Percentiles rank a stretch among this genome's conserved stretches.
These are phyloP conservation scores for Gastrolobium villosum DNA, from an alignment of 306 rosid species.

Conservation along the genomic window DNA sequence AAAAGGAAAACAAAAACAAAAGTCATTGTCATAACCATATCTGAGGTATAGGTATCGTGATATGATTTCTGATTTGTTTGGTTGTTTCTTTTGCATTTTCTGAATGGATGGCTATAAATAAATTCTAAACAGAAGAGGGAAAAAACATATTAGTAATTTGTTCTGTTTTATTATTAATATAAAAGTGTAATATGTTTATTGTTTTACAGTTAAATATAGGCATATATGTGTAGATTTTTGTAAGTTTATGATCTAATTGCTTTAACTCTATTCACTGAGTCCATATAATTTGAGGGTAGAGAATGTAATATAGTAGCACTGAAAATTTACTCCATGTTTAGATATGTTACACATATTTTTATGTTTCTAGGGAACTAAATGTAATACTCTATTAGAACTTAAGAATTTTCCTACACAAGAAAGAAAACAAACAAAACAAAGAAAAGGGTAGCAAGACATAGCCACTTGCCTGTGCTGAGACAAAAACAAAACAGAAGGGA, in stretches of 20 bases:
- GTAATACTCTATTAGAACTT: not conserved
- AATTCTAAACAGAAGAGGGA: not conserved
- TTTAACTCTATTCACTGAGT: no score
- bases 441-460: not conserved
- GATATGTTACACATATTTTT: no score
- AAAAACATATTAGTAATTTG: conserved; percentile 1
- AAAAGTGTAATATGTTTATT: not conserved
- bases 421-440: not conserved
- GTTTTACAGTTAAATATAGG: not conserved
- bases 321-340: no score
- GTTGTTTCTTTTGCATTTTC: conserved; percentile 36
- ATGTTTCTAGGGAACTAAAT: no score
- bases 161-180: not conserved
- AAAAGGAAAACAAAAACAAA: not conserved
- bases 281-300: no score
- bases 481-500: not conserved
- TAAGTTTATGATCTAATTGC: not conserved
- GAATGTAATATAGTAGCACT: no score
- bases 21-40: conserved; percentile 26
- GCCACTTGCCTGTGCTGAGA: conserved; percentile 18
- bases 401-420: not conserved
- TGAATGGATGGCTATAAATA: not conserved
- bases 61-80: conserved; percentile 28
- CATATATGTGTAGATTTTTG: not conserved
- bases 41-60: conserved; percentile 20